Evolutionary conservation across 2,329 filamentous ascomycete genomes (phyloP), one percentile per base, ranked within the genome.

Genomic region (Biscogniauxia sp.): DNA sequence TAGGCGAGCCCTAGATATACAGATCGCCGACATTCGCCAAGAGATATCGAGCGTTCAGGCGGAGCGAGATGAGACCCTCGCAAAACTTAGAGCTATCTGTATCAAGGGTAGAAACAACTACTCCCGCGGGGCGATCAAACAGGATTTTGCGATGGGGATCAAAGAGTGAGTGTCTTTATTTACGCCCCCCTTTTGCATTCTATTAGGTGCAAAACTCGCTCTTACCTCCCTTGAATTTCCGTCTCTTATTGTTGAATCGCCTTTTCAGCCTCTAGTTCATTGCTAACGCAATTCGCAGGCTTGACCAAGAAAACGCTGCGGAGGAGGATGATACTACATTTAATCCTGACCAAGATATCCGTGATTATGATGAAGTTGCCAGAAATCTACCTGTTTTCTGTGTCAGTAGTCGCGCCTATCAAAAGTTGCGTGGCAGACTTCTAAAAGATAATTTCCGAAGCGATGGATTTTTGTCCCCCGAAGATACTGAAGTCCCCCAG

Each of bases 371-470:
- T 0, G 72, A 84, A 51, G 78, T 88, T 7, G 85, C 83, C 0
- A 71, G 71, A 8, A 77, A 76, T 0, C 75, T 90, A 0, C 82
- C 85, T 0, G 86, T 90, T 1, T 90, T 88, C 67, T 89, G 86
- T 62, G 83, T 89, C 17, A 87, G 84, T 60, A 84, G 82, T 53
- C 76, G 82, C 52, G 86, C 82, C 0, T 90, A 88, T 57, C 86
- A 90, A 65, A 85, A 86, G 66, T 72, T 89, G n/a, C 76, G 77
- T 49, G 84, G 82, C 1, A 78, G 83, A 3, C 68, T 88, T 8
- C 70, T 76, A 56, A 81, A 82, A 51, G 86, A 89, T 57, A 73
- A 76, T 1, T 66, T 74, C 11, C 56, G 68, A 7, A 84, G 84
- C 0, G 53, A 69, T 13, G 85, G 86, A 0, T 90, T 88, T 68